Conservation (phyloP, 208 protist genomes). For the Kentomonas sorsogonicus region DNA sequence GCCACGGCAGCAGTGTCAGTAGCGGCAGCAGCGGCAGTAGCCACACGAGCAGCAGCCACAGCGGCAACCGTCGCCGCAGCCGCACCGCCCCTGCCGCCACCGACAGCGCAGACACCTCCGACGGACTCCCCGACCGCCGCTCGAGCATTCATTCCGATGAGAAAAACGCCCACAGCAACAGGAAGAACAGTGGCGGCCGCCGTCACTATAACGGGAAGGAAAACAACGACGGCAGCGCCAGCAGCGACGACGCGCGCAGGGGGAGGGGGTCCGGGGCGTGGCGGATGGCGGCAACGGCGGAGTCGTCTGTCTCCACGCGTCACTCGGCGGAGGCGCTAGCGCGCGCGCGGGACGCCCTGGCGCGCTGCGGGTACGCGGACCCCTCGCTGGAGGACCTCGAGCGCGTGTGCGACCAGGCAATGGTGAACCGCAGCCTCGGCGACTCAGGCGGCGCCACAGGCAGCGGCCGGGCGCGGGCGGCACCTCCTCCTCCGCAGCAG, state of each 20-base stretch:
- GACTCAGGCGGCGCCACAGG: neutral
- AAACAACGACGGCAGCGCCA: conserved; percentile 1
- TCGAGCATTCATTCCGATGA: too few species aligned
- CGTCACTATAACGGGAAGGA: neutral
- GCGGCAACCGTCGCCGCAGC: too few species aligned
- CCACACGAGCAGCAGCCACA: too few species aligned
- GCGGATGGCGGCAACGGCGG: neutral
- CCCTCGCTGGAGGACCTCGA: conserved; percentile 50
- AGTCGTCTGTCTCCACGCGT: neutral
- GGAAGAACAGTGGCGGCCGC: neutral
- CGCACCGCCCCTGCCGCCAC: too few species aligned
- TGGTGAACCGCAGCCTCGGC: neutral
- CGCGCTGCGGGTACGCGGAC: conserved; percentile 43
- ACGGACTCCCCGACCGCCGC: too few species aligned
- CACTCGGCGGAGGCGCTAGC: conserved; percentile 28
- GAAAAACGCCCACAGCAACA: conserved; percentile 6
- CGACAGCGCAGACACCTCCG: too few species aligned
- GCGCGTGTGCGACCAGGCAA: conserved; percentile 44
- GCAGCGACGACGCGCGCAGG: neutral
- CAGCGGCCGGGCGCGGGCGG: too few species aligned
- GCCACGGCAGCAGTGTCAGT: too few species aligned
- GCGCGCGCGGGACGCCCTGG: conserved; percentile 37
- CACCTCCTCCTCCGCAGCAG: too few species aligned
- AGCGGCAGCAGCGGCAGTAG: too few species aligned
- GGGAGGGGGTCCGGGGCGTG: neutral